Conservation (phyloP, 1,139 yeast species). For the Zygotorulaspora mrakii region DNA sequence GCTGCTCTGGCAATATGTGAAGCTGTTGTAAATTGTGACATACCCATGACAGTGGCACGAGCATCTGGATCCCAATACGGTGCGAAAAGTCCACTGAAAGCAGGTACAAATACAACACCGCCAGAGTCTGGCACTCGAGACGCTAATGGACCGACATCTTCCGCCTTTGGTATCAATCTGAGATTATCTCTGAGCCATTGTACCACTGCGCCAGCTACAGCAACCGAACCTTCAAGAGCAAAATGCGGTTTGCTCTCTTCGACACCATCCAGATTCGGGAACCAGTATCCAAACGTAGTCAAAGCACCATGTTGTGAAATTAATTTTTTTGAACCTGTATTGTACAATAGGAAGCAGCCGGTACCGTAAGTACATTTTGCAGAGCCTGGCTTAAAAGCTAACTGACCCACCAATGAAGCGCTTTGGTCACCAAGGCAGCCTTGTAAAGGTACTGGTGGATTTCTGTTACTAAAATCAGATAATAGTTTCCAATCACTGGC, state of each 20-base stretch:
- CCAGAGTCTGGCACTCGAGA: conserved; percentile 77
- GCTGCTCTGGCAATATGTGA: conserved; percentile 93
- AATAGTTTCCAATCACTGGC: conserved; percentile 41
- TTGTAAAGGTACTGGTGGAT: conserved; percentile 62
- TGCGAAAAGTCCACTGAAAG: conserved; percentile 89
- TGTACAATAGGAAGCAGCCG: conserved; percentile 86
- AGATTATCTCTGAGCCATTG: conserved; percentile 94
- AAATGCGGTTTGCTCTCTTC: conserved; percentile 62
- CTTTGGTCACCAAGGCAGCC: conserved; percentile 96
- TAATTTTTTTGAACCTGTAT: conserved; percentile 68
- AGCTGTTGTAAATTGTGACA: conserved; percentile 83
- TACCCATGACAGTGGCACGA: conserved; percentile 87
- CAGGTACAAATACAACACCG: conserved; percentile 93
- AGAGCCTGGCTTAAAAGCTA: conserved; percentile 77
- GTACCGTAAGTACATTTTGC: conserved; percentile 98
- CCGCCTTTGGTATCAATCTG: conserved; percentile 73
- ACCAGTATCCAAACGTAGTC: conserved; percentile 88
- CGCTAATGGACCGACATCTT: conserved; percentile 89
- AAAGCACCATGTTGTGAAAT: conserved; percentile 76
- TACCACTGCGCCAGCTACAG: conserved; percentile 92
- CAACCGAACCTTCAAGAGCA: conserved; percentile 93
- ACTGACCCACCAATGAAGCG: conserved; percentile 89
- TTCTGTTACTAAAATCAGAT: conserved; percentile 17
- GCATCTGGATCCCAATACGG: conserved; percentile 96
- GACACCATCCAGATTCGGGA: conserved; percentile 56